Evolutionary conservation across 495 filamentous ascomycete genomes (phyloP).

Genomic region (Hyaloscypha bicolor): DNA sequence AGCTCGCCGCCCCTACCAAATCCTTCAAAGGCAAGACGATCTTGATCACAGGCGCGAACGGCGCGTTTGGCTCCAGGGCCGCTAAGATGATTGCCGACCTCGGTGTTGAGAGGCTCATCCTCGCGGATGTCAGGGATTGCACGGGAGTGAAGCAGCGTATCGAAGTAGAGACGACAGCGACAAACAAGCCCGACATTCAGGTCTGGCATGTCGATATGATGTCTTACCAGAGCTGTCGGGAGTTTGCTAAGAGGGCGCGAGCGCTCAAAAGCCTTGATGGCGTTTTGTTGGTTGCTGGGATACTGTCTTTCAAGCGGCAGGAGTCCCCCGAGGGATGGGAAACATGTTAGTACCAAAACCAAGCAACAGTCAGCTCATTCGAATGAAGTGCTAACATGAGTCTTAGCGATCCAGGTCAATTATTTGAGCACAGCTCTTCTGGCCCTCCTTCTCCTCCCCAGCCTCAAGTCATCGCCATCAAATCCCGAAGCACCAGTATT

Average conservation of each 20-base stretch:
- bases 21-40: constrained; percentile 32
- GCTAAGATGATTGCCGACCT: constrained; percentile 31
- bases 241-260: constrained; percentile 15
- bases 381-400: not conserved
- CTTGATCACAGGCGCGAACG: constrained; percentile 35
- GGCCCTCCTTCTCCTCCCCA: constrained; percentile 41
- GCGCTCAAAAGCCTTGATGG: constrained; percentile 29
- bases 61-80: constrained; percentile 34
- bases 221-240: constrained; percentile 26
- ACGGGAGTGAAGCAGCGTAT: constrained; percentile 27
- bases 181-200: constrained; percentile 25
- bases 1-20: constrained; percentile 26
- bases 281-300: constrained; percentile 32
- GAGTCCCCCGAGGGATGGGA: constrained; percentile 35
- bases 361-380: not conserved
- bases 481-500: constrained; percentile 32
- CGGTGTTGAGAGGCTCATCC: constrained; percentile 30
- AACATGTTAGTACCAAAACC: constrained; percentile 22
- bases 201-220: constrained; percentile 35
- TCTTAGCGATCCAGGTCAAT: constrained; percentile 29
- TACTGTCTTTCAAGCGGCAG: constrained; percentile 31
- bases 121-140: constrained; percentile 32
- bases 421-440: constrained; percentile 42
- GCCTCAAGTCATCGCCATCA: constrained; percentile 34
- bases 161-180: constrained; percentile 21